phyloP scores from a whole-genome alignment of 225 moss, liverwort and hornwort genomes.

The Bryum argenteum region DNA sequence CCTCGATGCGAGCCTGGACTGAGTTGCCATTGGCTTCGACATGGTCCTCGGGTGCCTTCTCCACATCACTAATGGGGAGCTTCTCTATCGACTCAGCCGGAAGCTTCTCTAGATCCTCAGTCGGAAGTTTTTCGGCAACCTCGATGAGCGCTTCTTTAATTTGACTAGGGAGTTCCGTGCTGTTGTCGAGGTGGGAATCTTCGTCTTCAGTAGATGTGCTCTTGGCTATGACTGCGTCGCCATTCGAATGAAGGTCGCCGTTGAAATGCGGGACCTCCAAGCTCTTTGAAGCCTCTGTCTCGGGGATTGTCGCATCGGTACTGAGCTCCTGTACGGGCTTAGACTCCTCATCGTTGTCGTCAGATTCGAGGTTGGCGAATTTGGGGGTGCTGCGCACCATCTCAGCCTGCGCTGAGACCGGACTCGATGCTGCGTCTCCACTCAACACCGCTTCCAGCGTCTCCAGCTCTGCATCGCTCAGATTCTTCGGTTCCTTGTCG shows the following conservation, averaged over 20 bases:
- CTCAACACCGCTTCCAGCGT: slow-evolving; percentile 46
- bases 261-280: slow-evolving; percentile 4
- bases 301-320: background rate
- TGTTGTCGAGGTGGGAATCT: background rate
- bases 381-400: background rate
- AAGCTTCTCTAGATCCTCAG: background rate
- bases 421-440: slow-evolving; percentile 32
- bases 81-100: background rate
- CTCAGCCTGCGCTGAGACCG: background rate
- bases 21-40: too few species aligned
- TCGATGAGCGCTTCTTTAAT: background rate
- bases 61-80: background rate
- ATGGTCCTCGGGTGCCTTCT: too few species aligned
- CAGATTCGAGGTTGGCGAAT: slow-evolving; percentile 39
- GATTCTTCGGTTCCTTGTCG: slow-evolving; percentile 16
- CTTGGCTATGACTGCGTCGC: background rate
- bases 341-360: slow-evolving; percentile 30
- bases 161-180: background rate
- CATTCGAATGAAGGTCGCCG: background rate
- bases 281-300: slow-evolving; percentile 1
- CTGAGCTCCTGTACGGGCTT: background rate
- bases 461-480: slow-evolving; percentile 33
- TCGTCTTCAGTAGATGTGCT: background rate
- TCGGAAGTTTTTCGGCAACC: background rate
- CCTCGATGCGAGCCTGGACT: too few species aligned